Evolutionary conservation across 2,329 filamentous ascomycete species (phyloP).

Genomic region (Lecanicillium sp.): DNA sequence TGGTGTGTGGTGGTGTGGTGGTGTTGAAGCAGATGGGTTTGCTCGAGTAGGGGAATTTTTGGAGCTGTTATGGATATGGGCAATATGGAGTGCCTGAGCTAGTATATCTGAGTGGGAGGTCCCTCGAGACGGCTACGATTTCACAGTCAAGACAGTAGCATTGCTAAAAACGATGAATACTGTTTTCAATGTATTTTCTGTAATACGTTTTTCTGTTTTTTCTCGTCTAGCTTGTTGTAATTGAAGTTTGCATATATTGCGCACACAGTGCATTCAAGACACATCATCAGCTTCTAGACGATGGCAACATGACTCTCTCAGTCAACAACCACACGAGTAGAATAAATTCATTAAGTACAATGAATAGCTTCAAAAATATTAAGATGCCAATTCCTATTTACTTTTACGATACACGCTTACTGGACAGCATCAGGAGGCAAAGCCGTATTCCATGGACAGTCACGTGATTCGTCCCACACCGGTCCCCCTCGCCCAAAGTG

Average conservation of each 20-base stretch:
- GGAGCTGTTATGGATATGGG: slow-evolving; percentile 2
- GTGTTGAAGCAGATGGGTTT: slow-evolving; percentile 10
- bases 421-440: too few relatives aligned
- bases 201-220: too few relatives aligned
- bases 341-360: too few relatives aligned
- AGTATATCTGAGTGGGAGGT: not conserved
- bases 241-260: too few relatives aligned
- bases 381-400: not conserved
- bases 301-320: not conserved
- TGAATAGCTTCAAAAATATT: not conserved
- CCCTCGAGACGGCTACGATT: too few relatives aligned
- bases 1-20: slow-evolving; percentile 22
- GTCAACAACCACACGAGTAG: too few relatives aligned
- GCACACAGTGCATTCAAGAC: too few relatives aligned
- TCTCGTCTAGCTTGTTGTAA: too few relatives aligned
- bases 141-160: too few relatives aligned
- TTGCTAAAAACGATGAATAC: too few relatives aligned
- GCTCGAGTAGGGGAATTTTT: slow-evolving; percentile 12
- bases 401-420: too few relatives aligned
- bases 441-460: slow-evolving; percentile 1
- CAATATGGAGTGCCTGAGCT: not conserved
- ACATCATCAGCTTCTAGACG: not conserved
- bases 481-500: slow-evolving; percentile 28
- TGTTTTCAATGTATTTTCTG: too few relatives aligned
- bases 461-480: slow-evolving; percentile 29